A percentile compares a stretch with the other conserved stretches of the same genome.
These are phyloP conservation scores for Phytophthora nicotianae DNA, from an alignment of 352 stramenopile species.

Conservation along the genomic window DNA sequence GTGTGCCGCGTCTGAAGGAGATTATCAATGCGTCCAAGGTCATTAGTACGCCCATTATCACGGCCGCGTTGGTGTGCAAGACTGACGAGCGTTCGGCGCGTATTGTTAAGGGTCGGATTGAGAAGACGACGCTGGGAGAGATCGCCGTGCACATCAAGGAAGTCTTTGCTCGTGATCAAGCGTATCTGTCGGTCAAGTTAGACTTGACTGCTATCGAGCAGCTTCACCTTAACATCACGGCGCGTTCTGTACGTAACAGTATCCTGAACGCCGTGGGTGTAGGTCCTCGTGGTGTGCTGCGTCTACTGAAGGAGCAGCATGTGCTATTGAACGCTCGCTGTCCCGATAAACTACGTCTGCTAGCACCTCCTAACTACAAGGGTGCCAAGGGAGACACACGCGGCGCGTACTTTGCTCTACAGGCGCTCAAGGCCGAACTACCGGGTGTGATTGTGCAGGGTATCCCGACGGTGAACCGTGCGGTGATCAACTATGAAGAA, in stretches of 20 bases:
- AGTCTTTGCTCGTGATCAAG: conserved; percentile 93
- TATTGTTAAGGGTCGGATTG: conserved; percentile 99
- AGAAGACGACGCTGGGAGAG: conserved; percentile 99
- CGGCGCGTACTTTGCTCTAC: conserved; percentile 94
- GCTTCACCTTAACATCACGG: conserved; percentile 96
- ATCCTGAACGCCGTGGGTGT: conserved; percentile 91
- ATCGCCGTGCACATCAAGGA: conserved; percentile 97
- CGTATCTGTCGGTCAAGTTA: conserved; percentile 98
- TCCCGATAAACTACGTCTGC: conserved; percentile 83
- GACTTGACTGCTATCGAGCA: conserved; percentile 97
- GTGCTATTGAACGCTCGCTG: conserved; percentile 84
- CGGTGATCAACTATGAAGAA: conserved; percentile 99
- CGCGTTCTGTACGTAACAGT: conserved; percentile 88
- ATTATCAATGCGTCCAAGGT: conserved; percentile 97
- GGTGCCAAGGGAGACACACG: conserved; percentile 75
- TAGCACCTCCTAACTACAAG: conserved; percentile 89
- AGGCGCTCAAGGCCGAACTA: conserved; percentile 95
- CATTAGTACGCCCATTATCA: conserved; percentile 99
- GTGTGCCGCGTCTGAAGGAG: conserved; percentile 98
- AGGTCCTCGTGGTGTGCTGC: conserved; percentile 66
- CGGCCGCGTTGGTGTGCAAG: conserved; percentile 95
- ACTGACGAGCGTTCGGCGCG: conserved; percentile 96
- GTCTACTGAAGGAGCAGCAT: conserved; percentile 85
- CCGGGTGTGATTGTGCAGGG: conserved; percentile 98
- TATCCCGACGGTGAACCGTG: conserved; percentile 97